phyloP scores from a whole-genome alignment of 2,329 filamentous ascomycete genomes.

The Didymella exigua region DNA sequence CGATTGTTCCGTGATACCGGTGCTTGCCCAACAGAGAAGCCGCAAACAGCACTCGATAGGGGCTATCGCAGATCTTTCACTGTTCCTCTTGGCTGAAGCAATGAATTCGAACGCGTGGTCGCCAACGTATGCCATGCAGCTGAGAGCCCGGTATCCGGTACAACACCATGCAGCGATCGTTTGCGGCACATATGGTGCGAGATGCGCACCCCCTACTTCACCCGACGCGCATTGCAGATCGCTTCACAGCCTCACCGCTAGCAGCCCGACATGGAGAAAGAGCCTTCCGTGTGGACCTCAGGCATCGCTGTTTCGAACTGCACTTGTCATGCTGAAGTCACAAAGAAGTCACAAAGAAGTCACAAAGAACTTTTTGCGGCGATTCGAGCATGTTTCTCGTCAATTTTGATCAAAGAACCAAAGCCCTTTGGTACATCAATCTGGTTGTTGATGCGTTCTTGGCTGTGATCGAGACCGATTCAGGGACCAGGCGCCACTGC shows the following conservation, averaged over 20 bases:
- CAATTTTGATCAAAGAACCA: not conserved
- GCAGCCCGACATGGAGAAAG: conserved; percentile 4
- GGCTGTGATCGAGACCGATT: not conserved
- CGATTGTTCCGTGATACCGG: not conserved
- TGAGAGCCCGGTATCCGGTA: not conserved
- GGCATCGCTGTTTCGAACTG: not conserved
- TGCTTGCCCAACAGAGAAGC: not conserved
- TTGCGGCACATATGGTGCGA: conserved; percentile 3
- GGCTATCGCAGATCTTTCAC: not conserved
- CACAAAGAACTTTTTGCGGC: not conserved
- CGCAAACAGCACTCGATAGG: conserved; percentile 3
- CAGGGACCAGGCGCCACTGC: not conserved
- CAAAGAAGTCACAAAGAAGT: not conserved
- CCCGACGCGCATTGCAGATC: conserved; percentile 5
- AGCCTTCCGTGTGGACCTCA: not conserved
- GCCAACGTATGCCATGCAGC: conserved; percentile 5
- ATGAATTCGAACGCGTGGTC: not conserved
- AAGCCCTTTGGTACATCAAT: not conserved
- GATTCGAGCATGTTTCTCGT: not conserved
- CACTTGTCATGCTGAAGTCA: not conserved
- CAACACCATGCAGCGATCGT: conserved; percentile 2
- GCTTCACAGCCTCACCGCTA: conserved; percentile 1
- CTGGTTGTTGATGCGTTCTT: not conserved
- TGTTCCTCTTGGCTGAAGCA: conserved; percentile 10
- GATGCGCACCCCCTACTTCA: not conserved